Base-by-base conservation (phyloP, 2,329 filamentous ascomycete species). In the Neonectria ditissima region DNA sequence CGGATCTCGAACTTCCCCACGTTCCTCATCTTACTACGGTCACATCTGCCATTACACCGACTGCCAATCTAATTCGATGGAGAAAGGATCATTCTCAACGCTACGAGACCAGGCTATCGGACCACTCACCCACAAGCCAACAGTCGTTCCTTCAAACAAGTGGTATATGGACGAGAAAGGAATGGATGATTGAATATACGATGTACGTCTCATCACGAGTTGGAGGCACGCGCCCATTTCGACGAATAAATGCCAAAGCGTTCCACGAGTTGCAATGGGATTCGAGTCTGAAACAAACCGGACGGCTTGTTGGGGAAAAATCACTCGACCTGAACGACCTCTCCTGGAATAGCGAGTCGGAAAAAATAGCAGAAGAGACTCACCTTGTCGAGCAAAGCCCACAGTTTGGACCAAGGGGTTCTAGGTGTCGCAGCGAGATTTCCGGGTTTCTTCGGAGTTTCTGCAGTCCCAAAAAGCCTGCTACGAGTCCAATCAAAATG, bases 21-120 rank as follows among this genome's bases (percentile, higher is more conserved):
- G 76, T 82, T n/a, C 81, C 81, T 13, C 81, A 83, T 67, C 80
- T 83, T 68, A 82, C 77, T 7, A 83, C 81, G 5, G 80, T 83
- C 45, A 80, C 80, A 30, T 75, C 80, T 4, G 75, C 75, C 4
- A 80, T 83, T 59, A 73, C 76, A 20, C 81, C 81, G 3, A 83
- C 81, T 1, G 65, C 74, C 16, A 72, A 53, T 24, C 75, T 83
- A 4, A 62, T 74, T 9, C 67, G 69, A 24, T 83, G 80, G 79
- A 76, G 80, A 52, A 69, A 69, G 30, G 68, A 73, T 13, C 79
- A 82, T 47, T 62, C 78, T 26, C 72, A 77, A 22, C 74, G 80
- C 30, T 82, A 82, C 63, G 73, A 69, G 14, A 82, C 77, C 18
- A 76, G 78, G 5, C 75, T 82, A 16, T 82, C 80, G 2, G 80